A percentile compares a stretch with the other conserved stretches of the same genome.
Evolutionary conservation across 345 rosid genomes (phyloP).

Genomic region (Pseudoturritis turrita): DNA sequence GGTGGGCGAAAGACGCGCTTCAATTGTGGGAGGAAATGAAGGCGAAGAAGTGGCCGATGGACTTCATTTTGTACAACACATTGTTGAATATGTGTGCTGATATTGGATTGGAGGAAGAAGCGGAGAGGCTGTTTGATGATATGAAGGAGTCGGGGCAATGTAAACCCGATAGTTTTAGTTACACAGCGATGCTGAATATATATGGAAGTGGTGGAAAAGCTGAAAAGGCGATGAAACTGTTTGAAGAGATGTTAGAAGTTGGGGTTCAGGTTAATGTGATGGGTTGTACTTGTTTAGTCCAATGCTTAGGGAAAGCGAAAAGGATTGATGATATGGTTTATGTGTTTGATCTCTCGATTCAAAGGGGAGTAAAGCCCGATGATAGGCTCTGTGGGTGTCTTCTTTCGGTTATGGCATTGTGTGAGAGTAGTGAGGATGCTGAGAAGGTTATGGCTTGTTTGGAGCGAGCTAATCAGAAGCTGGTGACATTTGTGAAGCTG

Average conservation of each 20-base stretch:
- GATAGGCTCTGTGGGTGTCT: conserved; percentile 89
- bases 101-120: conserved; percentile 81
- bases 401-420: conserved; percentile 67
- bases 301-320: conserved; percentile 69
- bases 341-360: conserved; percentile 46
- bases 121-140: conserved; percentile 69
- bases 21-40: conserved; percentile 77
- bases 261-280: conserved; percentile 71
- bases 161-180: conserved; percentile 80
- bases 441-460: conserved; percentile 66
- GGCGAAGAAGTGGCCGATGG: conserved; percentile 71
- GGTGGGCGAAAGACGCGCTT: conserved; percentile 86
- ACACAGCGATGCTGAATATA: conserved; percentile 82
- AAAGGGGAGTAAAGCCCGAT: conserved; percentile 61
- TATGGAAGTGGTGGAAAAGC: conserved; percentile 77
- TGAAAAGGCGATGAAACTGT: conserved; percentile 60
- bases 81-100: conserved; percentile 92
- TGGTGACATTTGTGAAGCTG: conserved; percentile 50
- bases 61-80: conserved; percentile 73
- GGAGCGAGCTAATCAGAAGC: conserved; percentile 55
- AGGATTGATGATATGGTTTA: conserved; percentile 61
- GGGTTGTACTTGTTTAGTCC: conserved; percentile 89
- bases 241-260: conserved; percentile 54
- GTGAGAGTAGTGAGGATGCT: conserved; percentile 50
- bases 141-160: conserved; percentile 59